Evolutionary conservation across 2,329 filamentous ascomycete genomes (phyloP).

Genomic region (Zarea fungicola): DNA sequence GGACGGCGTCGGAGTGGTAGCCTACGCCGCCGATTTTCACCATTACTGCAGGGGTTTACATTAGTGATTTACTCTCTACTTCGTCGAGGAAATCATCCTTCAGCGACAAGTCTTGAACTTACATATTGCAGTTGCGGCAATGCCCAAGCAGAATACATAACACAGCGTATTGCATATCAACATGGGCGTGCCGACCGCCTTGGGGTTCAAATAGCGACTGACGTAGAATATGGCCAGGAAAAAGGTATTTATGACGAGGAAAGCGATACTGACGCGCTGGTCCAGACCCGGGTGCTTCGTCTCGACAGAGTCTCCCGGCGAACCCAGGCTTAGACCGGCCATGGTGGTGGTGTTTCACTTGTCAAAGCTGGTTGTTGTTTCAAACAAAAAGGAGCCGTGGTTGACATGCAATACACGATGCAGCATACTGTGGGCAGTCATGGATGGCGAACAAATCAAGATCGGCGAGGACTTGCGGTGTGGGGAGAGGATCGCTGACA

Average conservation of each 20-base stretch:
- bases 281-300: constrained; percentile 14
- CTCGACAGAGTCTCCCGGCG: constrained; percentile 9
- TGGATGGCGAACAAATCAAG: too few species aligned
- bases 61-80: background rate
- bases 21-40: constrained; percentile 13
- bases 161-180: constrained; percentile 13
- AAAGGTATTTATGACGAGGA: constrained; percentile 12
- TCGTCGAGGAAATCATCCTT: background rate
- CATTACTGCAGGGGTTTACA: constrained; percentile 6
- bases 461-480: too few species aligned
- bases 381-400: too few species aligned
- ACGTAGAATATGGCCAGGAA: constrained; percentile 14
- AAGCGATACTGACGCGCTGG: constrained; percentile 14
- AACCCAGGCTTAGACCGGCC: constrained; percentile 5
- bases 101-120: too few species aligned
- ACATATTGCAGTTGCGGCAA: constrained; percentile 11
- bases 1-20: constrained; percentile 6
- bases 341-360: constrained; percentile 1
- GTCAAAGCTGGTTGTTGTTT: too few species aligned
- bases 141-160: constrained; percentile 13
- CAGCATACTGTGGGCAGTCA: too few species aligned
- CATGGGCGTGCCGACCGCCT: constrained; percentile 13
- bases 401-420: too few species aligned
- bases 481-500: too few species aligned
- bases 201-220: constrained; percentile 13